A percentile compares a stretch with the other conserved stretches of the same genome.
Conservation (phyloP, 1,284 basidiomycete genomes). For the Fomitopsis betulina region DNA sequence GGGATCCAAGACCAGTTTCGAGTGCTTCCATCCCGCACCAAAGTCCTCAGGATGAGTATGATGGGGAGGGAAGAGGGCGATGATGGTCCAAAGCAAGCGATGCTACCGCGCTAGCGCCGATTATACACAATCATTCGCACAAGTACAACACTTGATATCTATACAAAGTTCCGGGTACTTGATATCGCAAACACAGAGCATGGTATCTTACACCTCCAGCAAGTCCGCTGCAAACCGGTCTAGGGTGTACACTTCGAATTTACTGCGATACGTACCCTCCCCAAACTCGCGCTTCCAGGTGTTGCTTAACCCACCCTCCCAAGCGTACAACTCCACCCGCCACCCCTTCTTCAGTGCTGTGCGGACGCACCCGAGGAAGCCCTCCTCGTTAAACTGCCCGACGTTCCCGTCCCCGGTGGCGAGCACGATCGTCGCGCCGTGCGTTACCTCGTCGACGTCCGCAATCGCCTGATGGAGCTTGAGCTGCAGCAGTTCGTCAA, state of each 20-base stretch:
- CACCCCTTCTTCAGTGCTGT: slow-evolving; percentile 81
- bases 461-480: slow-evolving; percentile 83
- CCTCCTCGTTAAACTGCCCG: slow-evolving; percentile 84
- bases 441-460: slow-evolving; percentile 54
- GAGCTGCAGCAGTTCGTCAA: slow-evolving; percentile 83
- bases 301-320: slow-evolving; percentile 74
- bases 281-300: slow-evolving; percentile 69
- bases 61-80: too few relatives aligned
- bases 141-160: too few relatives aligned
- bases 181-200: not conserved
- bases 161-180: too few relatives aligned
- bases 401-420: slow-evolving; percentile 89
- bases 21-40: not conserved
- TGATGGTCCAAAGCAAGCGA: too few relatives aligned
- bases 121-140: too few relatives aligned
- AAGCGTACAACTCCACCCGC: slow-evolving; percentile 84
- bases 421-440: slow-evolving; percentile 74
- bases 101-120: too few relatives aligned
- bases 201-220: slow-evolving; percentile 20
- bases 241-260: slow-evolving; percentile 27
- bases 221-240: slow-evolving; percentile 29
- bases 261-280: slow-evolving; percentile 29
- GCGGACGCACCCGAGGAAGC: slow-evolving; percentile 80
- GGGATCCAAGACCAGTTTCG: not conserved
- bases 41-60: too few relatives aligned